These are phyloP conservation scores for Phoenix dactylifera DNA, from an alignment of 176 grass and related monocot genomes.

Conservation along the genomic window DNA sequence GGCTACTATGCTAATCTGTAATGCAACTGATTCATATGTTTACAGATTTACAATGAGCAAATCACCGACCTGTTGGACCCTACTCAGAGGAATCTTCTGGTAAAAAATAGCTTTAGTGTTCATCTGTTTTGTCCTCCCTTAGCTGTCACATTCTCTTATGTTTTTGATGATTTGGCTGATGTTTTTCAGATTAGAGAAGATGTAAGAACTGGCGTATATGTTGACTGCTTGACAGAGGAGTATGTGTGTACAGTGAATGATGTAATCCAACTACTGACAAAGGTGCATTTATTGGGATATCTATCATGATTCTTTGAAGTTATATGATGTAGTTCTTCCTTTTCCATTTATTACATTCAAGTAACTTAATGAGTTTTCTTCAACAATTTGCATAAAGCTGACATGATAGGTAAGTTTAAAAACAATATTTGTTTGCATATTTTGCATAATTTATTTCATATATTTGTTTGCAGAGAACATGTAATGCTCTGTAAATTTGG, in stretches of 20 bases:
- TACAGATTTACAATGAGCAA: constrained; percentile 98
- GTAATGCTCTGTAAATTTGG: no score
- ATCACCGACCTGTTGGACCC: constrained; percentile 98
- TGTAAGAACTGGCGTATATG: constrained; percentile 83
- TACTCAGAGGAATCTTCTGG: constrained; percentile 68
- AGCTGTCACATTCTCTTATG: background rate
- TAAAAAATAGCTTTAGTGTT: constrained; percentile 21
- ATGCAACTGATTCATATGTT: constrained; percentile 6
- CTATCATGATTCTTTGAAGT: background rate
- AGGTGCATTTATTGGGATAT: constrained; percentile 33
- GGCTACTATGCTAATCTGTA: constrained; percentile 1
- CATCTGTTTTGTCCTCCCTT: constrained; percentile 2
- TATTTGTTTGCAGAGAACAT: no score
- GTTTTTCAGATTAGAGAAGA: constrained; percentile 91
- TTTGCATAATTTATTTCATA: no score
- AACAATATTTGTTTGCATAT: no score
- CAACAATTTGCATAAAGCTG: no score
- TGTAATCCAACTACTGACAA: constrained; percentile 73
- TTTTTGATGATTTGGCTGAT: constrained; percentile 18
- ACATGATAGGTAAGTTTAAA: no score
- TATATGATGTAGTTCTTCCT: constrained; percentile 3
- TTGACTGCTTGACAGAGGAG: constrained; percentile 87
- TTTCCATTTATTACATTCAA: no score
- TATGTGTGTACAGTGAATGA: constrained; percentile 66
- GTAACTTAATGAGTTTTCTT: no score